These are phyloP conservation scores for Phaffomyces opuntiae DNA, from an alignment of 805 yeast species.

Conservation along the genomic window DNA sequence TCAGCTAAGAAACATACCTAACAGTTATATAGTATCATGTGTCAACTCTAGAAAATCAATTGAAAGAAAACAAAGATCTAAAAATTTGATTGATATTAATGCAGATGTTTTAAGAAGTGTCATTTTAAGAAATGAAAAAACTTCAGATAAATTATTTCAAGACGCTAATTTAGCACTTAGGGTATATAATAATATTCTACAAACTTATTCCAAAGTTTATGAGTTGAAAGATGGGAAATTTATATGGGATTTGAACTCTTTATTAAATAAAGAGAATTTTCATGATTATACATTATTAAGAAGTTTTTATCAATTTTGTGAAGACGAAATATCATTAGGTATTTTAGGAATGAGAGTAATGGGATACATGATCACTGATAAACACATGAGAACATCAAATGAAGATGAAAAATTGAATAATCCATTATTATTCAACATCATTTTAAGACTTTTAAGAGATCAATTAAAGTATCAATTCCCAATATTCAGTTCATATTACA, in stretches of 20 bases:
- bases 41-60: conserved; percentile 2
- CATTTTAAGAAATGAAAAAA: conserved; percentile 2
- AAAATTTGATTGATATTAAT: not conserved
- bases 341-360: conserved; percentile 3
- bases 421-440: conserved; percentile 6
- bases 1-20: conserved; percentile 1
- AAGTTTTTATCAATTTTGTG: conserved; percentile 1
- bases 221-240: not conserved
- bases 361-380: conserved; percentile 1
- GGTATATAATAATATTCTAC: not conserved
- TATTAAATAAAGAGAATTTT: not conserved
- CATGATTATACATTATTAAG: conserved; percentile 1
- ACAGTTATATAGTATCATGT: conserved; percentile 2
- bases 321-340: conserved; percentile 2
- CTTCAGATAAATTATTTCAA: not conserved
- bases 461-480: conserved; percentile 8
- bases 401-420: not conserved
- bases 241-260: not conserved
- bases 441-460: conserved; percentile 7
- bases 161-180: conserved; percentile 3
- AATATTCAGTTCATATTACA: conserved; percentile 5
- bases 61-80: not conserved
- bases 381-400: not conserved
- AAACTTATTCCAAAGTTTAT: not conserved
- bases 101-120: conserved; percentile 11